Evolutionary conservation across 768 basidiomycete species (phyloP).

Genomic region (Collybiopsis confluens): DNA sequence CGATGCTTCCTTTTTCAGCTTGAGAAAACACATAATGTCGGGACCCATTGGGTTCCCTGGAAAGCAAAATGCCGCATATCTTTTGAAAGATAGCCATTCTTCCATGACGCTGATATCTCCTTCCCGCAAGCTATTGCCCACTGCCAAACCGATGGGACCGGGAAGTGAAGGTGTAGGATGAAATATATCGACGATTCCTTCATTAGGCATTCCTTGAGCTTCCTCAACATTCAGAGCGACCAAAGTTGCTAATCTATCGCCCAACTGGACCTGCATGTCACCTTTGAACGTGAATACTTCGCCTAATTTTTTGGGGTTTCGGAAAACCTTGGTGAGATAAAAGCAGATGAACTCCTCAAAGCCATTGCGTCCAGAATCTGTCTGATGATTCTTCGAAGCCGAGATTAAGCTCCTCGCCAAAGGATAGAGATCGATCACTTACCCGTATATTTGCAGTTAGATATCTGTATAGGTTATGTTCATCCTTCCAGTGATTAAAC

Average conservation of each 20-base stretch:
- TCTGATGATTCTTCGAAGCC: too few species aligned
- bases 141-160: background rate
- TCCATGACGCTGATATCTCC: background rate
- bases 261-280: background rate
- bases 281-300: background rate
- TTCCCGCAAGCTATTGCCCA: background rate
- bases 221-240: background rate
- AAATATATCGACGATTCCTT: background rate
- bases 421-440: background rate
- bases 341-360: constrained; percentile 1
- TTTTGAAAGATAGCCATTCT: background rate
- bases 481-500: background rate
- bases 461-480: background rate
- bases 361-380: background rate
- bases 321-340: background rate
- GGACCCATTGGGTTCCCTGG: background rate
- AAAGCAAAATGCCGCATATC: background rate
- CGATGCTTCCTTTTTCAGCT: background rate
- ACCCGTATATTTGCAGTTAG: background rate
- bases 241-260: background rate
- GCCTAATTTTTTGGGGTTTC: background rate
- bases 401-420: too few species aligned
- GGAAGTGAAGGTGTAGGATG: background rate
- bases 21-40: background rate
- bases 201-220: background rate